phyloP scores from a whole-genome alignment of 1,284 basidiomycete species.

The Pseudozyma pruni region DNA sequence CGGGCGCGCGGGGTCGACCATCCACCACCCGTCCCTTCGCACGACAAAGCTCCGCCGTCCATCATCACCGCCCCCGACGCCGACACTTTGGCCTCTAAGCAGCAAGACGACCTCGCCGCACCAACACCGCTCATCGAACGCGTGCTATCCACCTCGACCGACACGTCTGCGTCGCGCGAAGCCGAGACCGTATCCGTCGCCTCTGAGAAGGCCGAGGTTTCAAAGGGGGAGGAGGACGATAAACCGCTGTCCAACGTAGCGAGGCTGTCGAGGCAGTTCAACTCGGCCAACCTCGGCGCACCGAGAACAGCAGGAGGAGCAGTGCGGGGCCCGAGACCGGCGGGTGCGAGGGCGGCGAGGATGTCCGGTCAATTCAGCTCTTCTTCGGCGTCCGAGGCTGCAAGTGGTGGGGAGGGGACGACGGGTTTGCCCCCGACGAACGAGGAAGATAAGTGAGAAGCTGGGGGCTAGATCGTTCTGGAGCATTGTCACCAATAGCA shows the following conservation, averaged over 20 bases:
- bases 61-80: conserved; percentile 51
- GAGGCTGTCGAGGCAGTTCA: conserved; percentile 54
- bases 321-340: conserved; percentile 25
- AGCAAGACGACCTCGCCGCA: conserved; percentile 23
- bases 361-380: conserved; percentile 17
- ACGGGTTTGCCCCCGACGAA: too few species aligned
- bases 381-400: background rate
- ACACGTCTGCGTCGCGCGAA: conserved; percentile 5
- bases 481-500: too few species aligned
- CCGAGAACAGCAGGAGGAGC: conserved; percentile 5
- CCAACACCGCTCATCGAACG: conserved; percentile 68
- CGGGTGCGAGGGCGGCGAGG: conserved; percentile 24
- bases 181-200: conserved; percentile 26
- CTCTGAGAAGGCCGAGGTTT: conserved; percentile 25
- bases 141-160: conserved; percentile 29
- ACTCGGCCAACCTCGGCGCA: conserved; percentile 3
- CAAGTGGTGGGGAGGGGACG: too few species aligned
- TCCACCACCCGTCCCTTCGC: background rate
- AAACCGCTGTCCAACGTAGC: conserved; percentile 56
- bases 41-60: too few species aligned
- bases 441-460: too few species aligned
- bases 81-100: conserved; percentile 65
- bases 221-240: conserved; percentile 40
- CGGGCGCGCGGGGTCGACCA: conserved; percentile 5
- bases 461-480: too few species aligned